Conservation (phyloP, 1,139 yeast genomes). For the Kodamaea sp. region DNA sequence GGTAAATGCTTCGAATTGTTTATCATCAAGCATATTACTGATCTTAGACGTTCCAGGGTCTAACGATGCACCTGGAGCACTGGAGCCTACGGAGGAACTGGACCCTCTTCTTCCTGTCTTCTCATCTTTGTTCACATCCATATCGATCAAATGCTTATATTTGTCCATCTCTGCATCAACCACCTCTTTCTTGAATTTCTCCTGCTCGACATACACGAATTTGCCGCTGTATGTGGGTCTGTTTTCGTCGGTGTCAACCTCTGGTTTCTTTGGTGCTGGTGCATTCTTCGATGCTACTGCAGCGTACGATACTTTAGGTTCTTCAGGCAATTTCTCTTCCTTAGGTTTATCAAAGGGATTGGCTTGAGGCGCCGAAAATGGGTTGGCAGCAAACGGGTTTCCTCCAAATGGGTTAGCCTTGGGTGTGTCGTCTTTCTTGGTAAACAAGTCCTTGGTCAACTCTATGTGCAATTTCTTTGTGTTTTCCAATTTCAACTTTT, state of each 20-base stretch:
- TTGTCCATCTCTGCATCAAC: slow-evolving; percentile 46
- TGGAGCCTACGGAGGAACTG: slow-evolving; percentile 20
- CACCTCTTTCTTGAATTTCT: slow-evolving; percentile 44
- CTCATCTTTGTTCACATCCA: slow-evolving; percentile 24
- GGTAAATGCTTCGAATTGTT: slow-evolving; percentile 75
- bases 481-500: slow-evolving; percentile 22
- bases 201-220: slow-evolving; percentile 69
- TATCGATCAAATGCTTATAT: slow-evolving; percentile 51
- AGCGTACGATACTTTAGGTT: slow-evolving; percentile 24
- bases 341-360: slow-evolving; percentile 33
- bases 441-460: slow-evolving; percentile 47
- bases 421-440: slow-evolving; percentile 14
- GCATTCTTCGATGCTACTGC: slow-evolving; percentile 21
- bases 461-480: slow-evolving; percentile 35
- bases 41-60: slow-evolving; percentile 45
- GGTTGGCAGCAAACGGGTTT: slow-evolving; percentile 25
- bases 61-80: slow-evolving; percentile 23
- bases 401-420: slow-evolving; percentile 30
- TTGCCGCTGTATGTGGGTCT: slow-evolving; percentile 62
- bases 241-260: slow-evolving; percentile 11
- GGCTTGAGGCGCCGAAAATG: slow-evolving; percentile 9
- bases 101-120: slow-evolving; percentile 14
- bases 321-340: slow-evolving; percentile 5
- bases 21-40: slow-evolving; percentile 65
- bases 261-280: slow-evolving; percentile 3